Evolutionary conservation across 2,329 filamentous ascomycete genomes (phyloP).

Genomic region (Akanthomyces dipterigenus): DNA sequence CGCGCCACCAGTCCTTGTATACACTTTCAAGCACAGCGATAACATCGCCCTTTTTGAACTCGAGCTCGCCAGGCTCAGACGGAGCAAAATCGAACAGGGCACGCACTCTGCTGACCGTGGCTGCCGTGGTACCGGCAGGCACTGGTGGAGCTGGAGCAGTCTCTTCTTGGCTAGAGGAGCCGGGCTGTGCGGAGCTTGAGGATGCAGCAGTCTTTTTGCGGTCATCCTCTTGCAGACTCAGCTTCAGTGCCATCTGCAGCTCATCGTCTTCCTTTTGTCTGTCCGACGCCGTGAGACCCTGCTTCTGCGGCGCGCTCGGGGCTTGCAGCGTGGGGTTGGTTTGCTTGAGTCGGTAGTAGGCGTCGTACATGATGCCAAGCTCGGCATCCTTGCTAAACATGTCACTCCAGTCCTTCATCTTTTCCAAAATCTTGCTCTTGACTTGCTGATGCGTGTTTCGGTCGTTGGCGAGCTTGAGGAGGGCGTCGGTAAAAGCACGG

Average conservation of each 20-base stretch:
- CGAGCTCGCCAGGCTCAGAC: conserved; percentile 87
- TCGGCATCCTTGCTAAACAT: conserved; percentile 89
- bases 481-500: conserved; percentile 87
- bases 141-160: conserved; percentile 48
- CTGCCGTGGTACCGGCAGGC: conserved; percentile 82
- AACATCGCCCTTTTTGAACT: conserved; percentile 93
- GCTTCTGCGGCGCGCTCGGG: conserved; percentile 90
- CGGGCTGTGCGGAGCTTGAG: conserved; percentile 24
- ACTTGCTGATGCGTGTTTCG: conserved; percentile 94
- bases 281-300: conserved; percentile 81
- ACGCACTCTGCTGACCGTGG: conserved; percentile 89
- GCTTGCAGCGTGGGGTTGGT: conserved; percentile 82
- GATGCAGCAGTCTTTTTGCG: conserved; percentile 44
- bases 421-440: conserved; percentile 92
- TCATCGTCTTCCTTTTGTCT: conserved; percentile 95
- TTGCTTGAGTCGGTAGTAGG: conserved; percentile 79
- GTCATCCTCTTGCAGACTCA: conserved; percentile 86
- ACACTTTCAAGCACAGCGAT: conserved; percentile 97
- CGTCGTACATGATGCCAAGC: conserved; percentile 94
- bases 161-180: conserved; percentile 32
- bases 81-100: conserved; percentile 93
- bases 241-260: conserved; percentile 86
- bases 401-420: conserved; percentile 92
- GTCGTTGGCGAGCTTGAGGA: conserved; percentile 85
- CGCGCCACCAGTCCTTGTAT: conserved; percentile 99